Evolutionary conservation across 441 rosid genomes (phyloP), one percentile per base, ranked within the genome.

Genomic region (Daphne laureola): DNA sequence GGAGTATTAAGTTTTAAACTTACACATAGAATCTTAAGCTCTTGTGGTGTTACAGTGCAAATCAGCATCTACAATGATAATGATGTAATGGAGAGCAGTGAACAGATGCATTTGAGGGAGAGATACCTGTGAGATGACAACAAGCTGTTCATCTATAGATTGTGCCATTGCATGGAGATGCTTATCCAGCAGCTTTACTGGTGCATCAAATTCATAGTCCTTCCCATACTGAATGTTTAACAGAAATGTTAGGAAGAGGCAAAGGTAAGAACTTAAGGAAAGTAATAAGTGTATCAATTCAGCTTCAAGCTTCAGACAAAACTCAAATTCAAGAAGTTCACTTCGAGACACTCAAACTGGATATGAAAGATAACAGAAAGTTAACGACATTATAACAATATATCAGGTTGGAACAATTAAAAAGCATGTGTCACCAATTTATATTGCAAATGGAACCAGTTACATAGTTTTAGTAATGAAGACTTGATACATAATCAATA

Each of bases 161-260:
- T 86, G 80, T 17, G 96, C 90, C 95, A 89, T 78, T 54, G 84
- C 76, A 61, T 89, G 84, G 63, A 83, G 72, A 72, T 78, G 90
- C 67, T 86, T 89, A 71, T 86, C 96, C 78, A 89, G 78, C 31
- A 92, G 82, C 70, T 92, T 89, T 35, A 89, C 98, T 5, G 97
- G 97, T 63, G 98, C 90, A 65, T 84, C 96, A 48, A 64, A 92
- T 54, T 89, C 95, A 46, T 91, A 91, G 47, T 87, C 90, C 78
- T 89, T 92, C 41, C 98, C 95, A 68, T 89, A 89, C 98, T 92
- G 83, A 43, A 73, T n/a, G 59, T 18, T 5, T 61, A 52, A 48
- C 55, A 18, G 41, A 53, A 51, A 53, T 61, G 45, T 51, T 51
- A 43, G 51, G 15, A 12, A 15, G 12, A 14, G 26, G 21, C 25